Percentiles rank a stretch among this genome's conserved stretches.
These are phyloP conservation scores for Geotrichum cucujoidarum DNA, from an alignment of 1,139 yeast species.

Conservation along the genomic window DNA sequence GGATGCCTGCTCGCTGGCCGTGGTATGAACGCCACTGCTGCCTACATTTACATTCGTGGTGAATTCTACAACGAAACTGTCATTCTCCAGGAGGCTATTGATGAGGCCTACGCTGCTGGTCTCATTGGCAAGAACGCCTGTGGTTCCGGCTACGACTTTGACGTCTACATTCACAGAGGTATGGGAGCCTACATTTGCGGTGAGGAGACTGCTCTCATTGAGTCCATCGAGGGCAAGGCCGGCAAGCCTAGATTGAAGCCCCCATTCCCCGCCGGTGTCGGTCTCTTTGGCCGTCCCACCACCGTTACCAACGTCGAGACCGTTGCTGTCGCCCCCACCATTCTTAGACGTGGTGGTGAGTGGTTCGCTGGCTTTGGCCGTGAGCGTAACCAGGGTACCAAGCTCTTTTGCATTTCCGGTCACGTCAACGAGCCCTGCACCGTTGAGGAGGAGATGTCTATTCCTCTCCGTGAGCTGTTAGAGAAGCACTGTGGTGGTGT, in stretches of 20 bases:
- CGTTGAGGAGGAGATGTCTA: constrained; percentile 89
- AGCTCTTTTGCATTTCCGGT: constrained; percentile 79
- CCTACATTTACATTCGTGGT: constrained; percentile 83
- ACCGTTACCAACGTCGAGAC: constrained; percentile 89
- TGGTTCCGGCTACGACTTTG: constrained; percentile 80
- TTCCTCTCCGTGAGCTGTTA: constrained; percentile 70
- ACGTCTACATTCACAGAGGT: constrained; percentile 78
- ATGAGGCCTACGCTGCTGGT: constrained; percentile 80
- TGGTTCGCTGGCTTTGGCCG: constrained; percentile 86
- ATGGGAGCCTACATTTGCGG: constrained; percentile 92
- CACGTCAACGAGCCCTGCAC: constrained; percentile 90
- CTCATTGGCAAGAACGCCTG: constrained; percentile 77
- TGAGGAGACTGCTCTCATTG: constrained; percentile 84
- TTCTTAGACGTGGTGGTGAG: constrained; percentile 79
- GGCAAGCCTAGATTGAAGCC: constrained; percentile 92
- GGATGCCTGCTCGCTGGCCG: constrained; percentile 85
- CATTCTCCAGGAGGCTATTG: constrained; percentile 68
- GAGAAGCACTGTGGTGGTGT: constrained; percentile 90
- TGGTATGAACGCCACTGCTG: constrained; percentile 91
- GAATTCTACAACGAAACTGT: constrained; percentile 79
- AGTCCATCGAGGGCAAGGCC: constrained; percentile 83
- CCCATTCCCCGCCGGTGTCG: constrained; percentile 92
- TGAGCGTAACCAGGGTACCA: constrained; percentile 77
- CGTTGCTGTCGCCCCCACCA: constrained; percentile 83
- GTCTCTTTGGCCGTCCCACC: constrained; percentile 83